phyloP scores from a whole-genome alignment of 2,329 filamentous ascomycete genomes.

The Sordariomycetes sp. region DNA sequence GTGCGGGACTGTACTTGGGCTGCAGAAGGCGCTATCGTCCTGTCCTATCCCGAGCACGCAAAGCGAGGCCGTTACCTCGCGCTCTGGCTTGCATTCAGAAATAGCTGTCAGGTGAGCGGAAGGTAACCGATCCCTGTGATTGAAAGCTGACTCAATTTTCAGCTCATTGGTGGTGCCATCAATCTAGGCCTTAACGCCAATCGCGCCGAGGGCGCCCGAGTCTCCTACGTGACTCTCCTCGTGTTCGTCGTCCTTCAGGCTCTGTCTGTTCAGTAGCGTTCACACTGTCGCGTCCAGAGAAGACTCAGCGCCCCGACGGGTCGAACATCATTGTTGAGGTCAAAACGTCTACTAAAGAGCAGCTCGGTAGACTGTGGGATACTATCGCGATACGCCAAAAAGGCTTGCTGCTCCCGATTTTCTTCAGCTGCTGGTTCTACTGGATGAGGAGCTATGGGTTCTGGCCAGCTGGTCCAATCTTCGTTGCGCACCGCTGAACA shows the following conservation, averaged over 20 bases:
- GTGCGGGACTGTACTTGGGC: conserved; percentile 23
- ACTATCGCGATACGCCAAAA: conserved; percentile 2
- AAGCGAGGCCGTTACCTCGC: conserved; percentile 5
- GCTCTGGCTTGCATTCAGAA: conserved; percentile 33
- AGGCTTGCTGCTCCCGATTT: conserved; percentile 5
- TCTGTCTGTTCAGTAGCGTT: conserved; percentile 33
- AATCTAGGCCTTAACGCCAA: conserved; percentile 35
- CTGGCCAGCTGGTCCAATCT: background rate
- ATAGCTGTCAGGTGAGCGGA: no score
- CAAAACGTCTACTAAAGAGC: conserved; percentile 3
- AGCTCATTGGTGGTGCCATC: conserved; percentile 35
- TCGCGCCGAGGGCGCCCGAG: conserved; percentile 14
- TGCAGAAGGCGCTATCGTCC: conserved; percentile 6
- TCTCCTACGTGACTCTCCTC: conserved; percentile 15
- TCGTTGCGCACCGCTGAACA: background rate
- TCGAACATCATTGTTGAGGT: conserved; percentile 5
- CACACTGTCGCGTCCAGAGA: conserved; percentile 32
- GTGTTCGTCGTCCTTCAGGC: conserved; percentile 34
- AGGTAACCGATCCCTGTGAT: no score
- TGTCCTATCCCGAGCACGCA: conserved; percentile 13
- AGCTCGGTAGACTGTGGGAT: conserved; percentile 5
- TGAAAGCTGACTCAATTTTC: no score
- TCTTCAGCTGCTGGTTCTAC: conserved; percentile 8
- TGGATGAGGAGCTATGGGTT: no score
- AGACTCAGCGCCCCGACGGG: conserved; percentile 30